phyloP scores from a whole-genome alignment of 2,329 filamentous ascomycete species.

The Neopestalotiopsis sp. region DNA sequence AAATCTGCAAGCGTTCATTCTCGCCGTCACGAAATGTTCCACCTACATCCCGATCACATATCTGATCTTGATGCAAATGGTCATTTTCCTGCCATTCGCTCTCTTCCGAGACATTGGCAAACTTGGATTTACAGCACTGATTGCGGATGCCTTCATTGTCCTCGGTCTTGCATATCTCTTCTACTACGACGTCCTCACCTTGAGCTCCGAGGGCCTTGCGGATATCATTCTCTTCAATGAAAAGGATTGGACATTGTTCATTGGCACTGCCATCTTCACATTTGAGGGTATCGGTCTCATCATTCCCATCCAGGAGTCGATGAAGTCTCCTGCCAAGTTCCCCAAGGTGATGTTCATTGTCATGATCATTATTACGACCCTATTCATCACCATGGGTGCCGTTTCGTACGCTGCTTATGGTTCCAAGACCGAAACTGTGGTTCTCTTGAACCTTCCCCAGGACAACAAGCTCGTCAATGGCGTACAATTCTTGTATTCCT shows the following conservation, averaged over 20 bases:
- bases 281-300: conserved; percentile 98
- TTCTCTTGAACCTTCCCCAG: conserved; percentile 94
- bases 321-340: conserved; percentile 90
- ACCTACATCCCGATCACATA: conserved; percentile 84
- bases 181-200: conserved; percentile 90
- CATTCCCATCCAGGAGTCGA: conserved; percentile 97
- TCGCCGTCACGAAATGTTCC: conserved; percentile 87
- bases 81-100: conserved; percentile 93
- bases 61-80: conserved; percentile 92
- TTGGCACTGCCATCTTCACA: conserved; percentile 98
- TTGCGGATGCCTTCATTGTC: conserved; percentile 94
- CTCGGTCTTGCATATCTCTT: conserved; percentile 92
- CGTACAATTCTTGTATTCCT: conserved; percentile 96
- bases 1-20: conserved; percentile 92
- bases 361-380: conserved; percentile 92
- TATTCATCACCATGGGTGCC: conserved; percentile 91
- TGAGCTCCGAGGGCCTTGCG: conserved; percentile 75
- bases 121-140: conserved; percentile 89
- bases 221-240: conserved; percentile 93
- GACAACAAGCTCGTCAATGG: conserved; percentile 94
- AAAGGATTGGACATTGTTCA: conserved; percentile 94
- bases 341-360: conserved; percentile 85
- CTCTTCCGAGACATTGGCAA: conserved; percentile 96
- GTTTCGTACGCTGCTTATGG: conserved; percentile 96
- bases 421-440: conserved; percentile 92